phyloP scores from a whole-genome alignment of 2,329 filamentous ascomycete genomes.

The Penicillium sp. region DNA sequence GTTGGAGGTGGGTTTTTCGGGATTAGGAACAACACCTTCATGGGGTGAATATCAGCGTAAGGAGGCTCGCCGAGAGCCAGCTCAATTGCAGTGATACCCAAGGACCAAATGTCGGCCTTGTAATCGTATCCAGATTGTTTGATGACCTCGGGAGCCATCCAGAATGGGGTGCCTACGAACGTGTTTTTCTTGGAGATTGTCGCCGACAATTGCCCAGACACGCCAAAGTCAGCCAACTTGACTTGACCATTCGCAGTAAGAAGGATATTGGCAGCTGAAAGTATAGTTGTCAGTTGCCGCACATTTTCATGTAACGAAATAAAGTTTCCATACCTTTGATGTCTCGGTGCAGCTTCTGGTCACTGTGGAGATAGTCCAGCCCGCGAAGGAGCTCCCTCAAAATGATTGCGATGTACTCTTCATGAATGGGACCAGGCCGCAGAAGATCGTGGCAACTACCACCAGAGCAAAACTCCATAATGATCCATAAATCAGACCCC shows the following conservation, averaged over 20 bases:
- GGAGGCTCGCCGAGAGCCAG: conserved; percentile 88
- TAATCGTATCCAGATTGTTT: conserved; percentile 97
- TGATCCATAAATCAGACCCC: conserved; percentile 95
- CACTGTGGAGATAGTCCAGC: conserved; percentile 85
- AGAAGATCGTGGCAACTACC: conserved; percentile 94
- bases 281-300: conserved; percentile 15
- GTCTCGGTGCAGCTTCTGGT: conserved; percentile 94
- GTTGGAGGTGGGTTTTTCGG: conserved; percentile 87
- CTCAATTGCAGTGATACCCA: conserved; percentile 91
- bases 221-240: conserved; percentile 94
- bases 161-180: conserved; percentile 96
- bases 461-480: conserved; percentile 98
- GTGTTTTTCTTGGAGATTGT: conserved; percentile 99
- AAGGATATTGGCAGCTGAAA: conserved; percentile 81
- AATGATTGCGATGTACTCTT: conserved; percentile 97
- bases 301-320: background rate
- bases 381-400: conserved; percentile 83
- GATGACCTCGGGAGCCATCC: conserved; percentile 99
- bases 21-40: conserved; percentile 96
- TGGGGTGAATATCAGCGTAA: conserved; percentile 93
- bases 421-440: conserved; percentile 85
- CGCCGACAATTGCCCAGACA: conserved; percentile 90
- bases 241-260: conserved; percentile 89
- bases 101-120: conserved; percentile 96
- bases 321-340: conserved; percentile 67